Evolutionary conservation across 805 yeast species (phyloP), one percentile per base, ranked within the genome.

Genomic region (Yamadazyma olivae): DNA sequence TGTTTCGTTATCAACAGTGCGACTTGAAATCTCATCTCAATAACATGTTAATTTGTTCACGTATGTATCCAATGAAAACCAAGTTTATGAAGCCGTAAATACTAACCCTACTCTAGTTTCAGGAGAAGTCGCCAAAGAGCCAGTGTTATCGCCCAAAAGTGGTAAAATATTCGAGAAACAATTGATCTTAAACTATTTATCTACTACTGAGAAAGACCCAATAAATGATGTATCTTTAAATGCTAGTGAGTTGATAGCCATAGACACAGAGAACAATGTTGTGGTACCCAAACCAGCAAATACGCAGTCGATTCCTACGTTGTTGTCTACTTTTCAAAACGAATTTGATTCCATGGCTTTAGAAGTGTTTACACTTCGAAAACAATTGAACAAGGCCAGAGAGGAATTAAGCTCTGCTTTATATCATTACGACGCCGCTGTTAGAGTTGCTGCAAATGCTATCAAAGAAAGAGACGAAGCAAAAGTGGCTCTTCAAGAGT

Each of bases 281-380:
- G 55, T 56, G 0, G 67, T 71, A 4, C 64, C 72, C 4, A 58
- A 55, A 45, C 76, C 69, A 7, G 67, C 83, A 1, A 64, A 72
- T 0, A 51, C 67, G 40, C 74, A 80, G 16, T 83, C 95, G 0
- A 85, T 90, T 20, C 98, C 98, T 0, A 69, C 85, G 3, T 59
- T 90, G 48, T 64, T 90, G 33, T 69, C 86, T 2, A 66, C 83
- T 2, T 77, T 90, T 43, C 96, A 90, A 54, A 78, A 81, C 41
- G 96, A 89, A 57, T 90, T 95, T 89, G 97, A 90, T 53, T 77
- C 96, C 0, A 55, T 86, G 29, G 85, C 91, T 19, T 63, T 90
- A 34, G 97, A 91, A 51, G 70, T 83, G 15, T 88, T 87, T 51
- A 74, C 79, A 26, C 63, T 90, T 43, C 71, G 93, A 41, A 83